Evolutionary conservation across 495 filamentous ascomycete species (phyloP).

Genomic region (Elasticomyces elasticus): DNA sequence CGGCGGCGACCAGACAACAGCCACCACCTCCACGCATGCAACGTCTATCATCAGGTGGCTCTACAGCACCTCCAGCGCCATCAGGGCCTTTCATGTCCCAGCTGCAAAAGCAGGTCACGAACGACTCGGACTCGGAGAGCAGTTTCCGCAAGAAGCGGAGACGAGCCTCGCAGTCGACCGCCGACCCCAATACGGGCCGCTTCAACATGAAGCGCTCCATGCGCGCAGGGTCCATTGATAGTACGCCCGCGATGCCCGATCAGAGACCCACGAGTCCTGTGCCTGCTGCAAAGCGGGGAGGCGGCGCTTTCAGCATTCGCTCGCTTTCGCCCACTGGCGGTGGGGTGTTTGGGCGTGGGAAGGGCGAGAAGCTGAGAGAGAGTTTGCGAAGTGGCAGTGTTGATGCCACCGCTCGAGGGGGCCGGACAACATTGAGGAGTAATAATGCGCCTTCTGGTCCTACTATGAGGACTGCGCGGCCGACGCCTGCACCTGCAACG

Average conservation of each 20-base stretch:
- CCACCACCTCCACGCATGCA: conserved; percentile 1
- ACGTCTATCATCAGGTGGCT: not conserved
- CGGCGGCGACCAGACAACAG: not conserved
- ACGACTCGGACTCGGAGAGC: conserved; percentile 47
- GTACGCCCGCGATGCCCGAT: conserved; percentile 25
- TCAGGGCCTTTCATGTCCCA: conserved; percentile 2
- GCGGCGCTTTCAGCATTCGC: conserved; percentile 36
- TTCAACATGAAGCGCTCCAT: conserved; percentile 49
- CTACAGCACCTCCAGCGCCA: not conserved
- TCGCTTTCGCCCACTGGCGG: conserved; percentile 36
- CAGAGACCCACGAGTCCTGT: conserved; percentile 28
- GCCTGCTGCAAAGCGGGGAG: conserved; percentile 26
- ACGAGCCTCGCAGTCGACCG: conserved; percentile 28
- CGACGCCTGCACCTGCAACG: conserved; percentile 28
- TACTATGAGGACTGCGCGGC: conserved; percentile 34
- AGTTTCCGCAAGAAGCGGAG: conserved; percentile 47
- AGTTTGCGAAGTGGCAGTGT: conserved; percentile 8
- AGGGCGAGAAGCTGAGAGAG: conserved; percentile 3
- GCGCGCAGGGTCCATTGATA: conserved; percentile 32
- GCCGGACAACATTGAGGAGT: not conserved
- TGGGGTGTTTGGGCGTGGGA: conserved; percentile 6
- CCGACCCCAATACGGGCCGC: conserved; percentile 16
- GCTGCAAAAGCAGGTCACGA: conserved; percentile 19
- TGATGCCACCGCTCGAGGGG: conserved; percentile 12
- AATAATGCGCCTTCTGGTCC: not conserved